phyloP scores from a whole-genome alignment of 179 eudicot genomes.

The Camellia oleifera region DNA sequence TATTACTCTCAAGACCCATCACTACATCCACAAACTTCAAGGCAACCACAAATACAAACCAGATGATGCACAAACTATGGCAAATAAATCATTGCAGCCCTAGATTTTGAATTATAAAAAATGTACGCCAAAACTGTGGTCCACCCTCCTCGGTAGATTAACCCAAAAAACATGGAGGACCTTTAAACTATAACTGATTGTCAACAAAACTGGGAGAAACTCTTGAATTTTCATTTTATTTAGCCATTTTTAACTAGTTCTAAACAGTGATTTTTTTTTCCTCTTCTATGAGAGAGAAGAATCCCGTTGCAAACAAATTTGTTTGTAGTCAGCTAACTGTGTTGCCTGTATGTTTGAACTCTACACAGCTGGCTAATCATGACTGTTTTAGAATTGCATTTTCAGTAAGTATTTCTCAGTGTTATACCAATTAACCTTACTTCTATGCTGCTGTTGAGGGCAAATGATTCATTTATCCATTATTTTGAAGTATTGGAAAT shows the following conservation, averaged over 20 bases:
- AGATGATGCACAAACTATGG: background rate
- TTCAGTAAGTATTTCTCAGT: too few relatives aligned
- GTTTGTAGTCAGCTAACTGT: background rate
- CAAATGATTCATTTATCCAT: too few relatives aligned
- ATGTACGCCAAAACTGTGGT: background rate
- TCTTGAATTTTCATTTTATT: background rate
- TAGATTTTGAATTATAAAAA: background rate
- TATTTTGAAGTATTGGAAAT: background rate
- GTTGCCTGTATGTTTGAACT: background rate
- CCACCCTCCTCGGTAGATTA: background rate
- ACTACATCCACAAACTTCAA: background rate
- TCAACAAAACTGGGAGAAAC: background rate
- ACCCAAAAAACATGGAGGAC: background rate
- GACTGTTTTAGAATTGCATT: background rate
- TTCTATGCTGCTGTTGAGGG: too few relatives aligned
- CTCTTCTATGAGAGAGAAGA: background rate
- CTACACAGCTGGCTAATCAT: background rate
- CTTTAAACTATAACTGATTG: too few relatives aligned
- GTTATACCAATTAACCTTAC: too few relatives aligned
- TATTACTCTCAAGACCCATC: background rate
- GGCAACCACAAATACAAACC: background rate
- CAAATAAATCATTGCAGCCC: background rate
- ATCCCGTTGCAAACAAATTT: background rate
- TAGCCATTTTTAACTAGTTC: background rate
- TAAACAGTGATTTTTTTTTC: background rate